phyloP scores from a whole-genome alignment of 345 rosid species.

The Rhodamnia argentea region DNA sequence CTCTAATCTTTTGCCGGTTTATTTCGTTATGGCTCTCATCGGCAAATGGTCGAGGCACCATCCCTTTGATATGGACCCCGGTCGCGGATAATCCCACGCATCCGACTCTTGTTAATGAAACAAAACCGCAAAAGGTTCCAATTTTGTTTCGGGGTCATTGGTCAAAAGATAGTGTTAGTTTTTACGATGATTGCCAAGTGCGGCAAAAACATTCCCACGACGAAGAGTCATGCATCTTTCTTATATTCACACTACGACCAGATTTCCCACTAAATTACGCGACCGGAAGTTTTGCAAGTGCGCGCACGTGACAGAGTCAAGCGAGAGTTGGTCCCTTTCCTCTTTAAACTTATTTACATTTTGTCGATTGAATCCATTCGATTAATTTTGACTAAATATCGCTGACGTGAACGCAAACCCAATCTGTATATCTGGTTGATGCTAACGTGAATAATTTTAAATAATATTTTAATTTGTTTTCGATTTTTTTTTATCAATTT shows the following conservation, averaged over 20 bases:
- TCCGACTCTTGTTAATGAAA: not conserved
- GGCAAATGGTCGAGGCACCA: no score
- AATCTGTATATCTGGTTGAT: no score
- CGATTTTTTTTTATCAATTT: no score
- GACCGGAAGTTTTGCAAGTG: fast-evolving
- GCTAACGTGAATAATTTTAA: no score
- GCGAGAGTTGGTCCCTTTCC: not conserved
- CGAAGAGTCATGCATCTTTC: not conserved
- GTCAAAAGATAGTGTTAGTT: not conserved
- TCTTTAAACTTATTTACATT: no score
- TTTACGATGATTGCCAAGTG: not conserved
- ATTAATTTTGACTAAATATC: no score
- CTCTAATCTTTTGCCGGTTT: no score
- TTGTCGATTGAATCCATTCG: no score
- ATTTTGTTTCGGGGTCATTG: not conserved
- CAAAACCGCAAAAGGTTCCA: not conserved
- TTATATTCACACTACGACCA: no score
- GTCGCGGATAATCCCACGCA: not conserved
- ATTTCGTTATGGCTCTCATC: no score
- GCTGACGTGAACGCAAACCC: no score
- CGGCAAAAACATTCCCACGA: not conserved
- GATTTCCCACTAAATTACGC: not conserved
- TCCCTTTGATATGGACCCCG: not conserved
- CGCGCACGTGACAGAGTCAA: not conserved
- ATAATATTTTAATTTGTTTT: no score